Evolutionary conservation across 2,329 filamentous ascomycete genomes (phyloP).

Genomic region (Colletotrichum tropicale): DNA sequence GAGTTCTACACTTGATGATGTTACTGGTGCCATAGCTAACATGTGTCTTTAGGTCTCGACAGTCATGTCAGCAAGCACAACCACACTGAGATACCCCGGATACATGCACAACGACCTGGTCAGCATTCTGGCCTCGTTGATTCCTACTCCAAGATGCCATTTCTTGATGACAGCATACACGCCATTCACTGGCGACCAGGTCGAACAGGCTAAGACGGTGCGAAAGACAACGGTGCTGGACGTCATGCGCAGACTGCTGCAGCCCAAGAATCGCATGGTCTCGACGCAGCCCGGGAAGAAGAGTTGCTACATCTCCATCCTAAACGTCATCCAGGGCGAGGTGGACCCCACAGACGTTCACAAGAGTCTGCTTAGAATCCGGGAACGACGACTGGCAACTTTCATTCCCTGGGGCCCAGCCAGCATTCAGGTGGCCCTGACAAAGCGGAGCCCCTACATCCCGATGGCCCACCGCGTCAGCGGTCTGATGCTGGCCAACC

Average conservation of each 20-base stretch:
- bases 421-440: slow-evolving; percentile 95
- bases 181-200: slow-evolving; percentile 93
- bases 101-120: slow-evolving; percentile 99
- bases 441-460: slow-evolving; percentile 95
- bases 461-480: slow-evolving; percentile 93
- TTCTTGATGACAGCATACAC: slow-evolving; percentile 99
- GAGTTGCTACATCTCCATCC: slow-evolving; percentile 98
- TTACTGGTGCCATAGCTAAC: background rate
- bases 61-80: slow-evolving; percentile 98
- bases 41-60: slow-evolving; percentile 72
- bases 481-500: slow-evolving; percentile 96
- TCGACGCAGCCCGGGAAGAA: slow-evolving; percentile 94
- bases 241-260: slow-evolving; percentile 92
- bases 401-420: slow-evolving; percentile 99
- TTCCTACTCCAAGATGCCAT: slow-evolving; percentile 94
- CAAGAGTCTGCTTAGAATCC: slow-evolving; percentile 95
- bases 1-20: slow-evolving; percentile 23
- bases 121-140: slow-evolving; percentile 93
- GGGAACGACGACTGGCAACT: slow-evolving; percentile 89
- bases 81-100: slow-evolving; percentile 92
- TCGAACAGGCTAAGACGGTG: slow-evolving; percentile 96
- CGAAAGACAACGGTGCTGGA: slow-evolving; percentile 97
- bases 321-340: slow-evolving; percentile 99
- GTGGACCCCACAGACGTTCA: slow-evolving; percentile 98
- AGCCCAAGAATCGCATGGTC: slow-evolving; percentile 99